These are phyloP conservation scores for Arachis monticola DNA, from an alignment of 331 rosid species.

Conservation along the genomic window DNA sequence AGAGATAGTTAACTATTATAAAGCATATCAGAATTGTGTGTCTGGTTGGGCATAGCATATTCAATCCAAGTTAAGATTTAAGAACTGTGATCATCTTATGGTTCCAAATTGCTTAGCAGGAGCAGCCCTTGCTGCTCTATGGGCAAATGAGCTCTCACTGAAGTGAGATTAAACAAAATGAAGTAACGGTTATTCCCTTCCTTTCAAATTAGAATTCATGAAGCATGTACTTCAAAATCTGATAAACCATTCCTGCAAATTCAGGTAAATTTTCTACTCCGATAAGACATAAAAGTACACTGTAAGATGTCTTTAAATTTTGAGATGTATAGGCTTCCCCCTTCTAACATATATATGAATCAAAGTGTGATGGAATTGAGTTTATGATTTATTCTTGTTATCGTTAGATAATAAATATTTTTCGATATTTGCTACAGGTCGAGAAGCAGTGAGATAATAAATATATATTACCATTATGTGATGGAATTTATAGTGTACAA, in stretches of 20 bases:
- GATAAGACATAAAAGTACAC: not conserved
- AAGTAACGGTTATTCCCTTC: not conserved
- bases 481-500: too few relatives aligned
- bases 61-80: not conserved
- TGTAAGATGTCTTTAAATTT: not conserved
- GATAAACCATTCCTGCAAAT: not conserved
- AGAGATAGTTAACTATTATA: not conserved
- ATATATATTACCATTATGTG: too few relatives aligned
- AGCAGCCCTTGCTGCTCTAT: not conserved
- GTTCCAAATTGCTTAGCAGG: not conserved
- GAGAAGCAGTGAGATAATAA: too few relatives aligned
- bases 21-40: constrained; percentile 4
- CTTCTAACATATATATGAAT: too few relatives aligned
- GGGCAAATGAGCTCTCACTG: not conserved
- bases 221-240: not conserved
- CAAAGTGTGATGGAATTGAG: too few relatives aligned
- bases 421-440: too few relatives aligned
- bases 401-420: too few relatives aligned
- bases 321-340: not conserved
- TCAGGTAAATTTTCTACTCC: not conserved
- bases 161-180: not conserved
- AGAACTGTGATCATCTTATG: constrained; percentile 4
- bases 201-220: not conserved
- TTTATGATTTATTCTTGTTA: too few relatives aligned
- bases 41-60: not conserved